These are phyloP conservation scores for Dactylellina cionopaga DNA, from an alignment of 2,329 filamentous ascomycete genomes.

Conservation along the genomic window DNA sequence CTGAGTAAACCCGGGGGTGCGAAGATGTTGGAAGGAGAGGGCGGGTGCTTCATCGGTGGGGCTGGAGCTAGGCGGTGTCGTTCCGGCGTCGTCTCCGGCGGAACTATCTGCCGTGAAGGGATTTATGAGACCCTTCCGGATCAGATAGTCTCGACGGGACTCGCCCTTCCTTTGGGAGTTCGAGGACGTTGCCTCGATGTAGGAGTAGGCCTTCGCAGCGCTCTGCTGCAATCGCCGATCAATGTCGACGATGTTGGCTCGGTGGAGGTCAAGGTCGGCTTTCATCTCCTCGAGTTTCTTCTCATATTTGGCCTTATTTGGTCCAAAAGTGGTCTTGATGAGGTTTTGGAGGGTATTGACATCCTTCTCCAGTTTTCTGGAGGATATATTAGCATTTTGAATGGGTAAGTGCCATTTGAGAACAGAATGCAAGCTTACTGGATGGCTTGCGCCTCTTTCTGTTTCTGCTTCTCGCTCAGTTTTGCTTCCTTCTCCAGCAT, in stretches of 20 bases:
- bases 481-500: constrained; percentile 39
- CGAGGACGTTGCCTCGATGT: constrained; percentile 62
- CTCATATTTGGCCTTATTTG: constrained; percentile 58
- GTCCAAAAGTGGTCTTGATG: constrained; percentile 21
- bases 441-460: constrained; percentile 25
- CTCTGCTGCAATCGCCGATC: constrained; percentile 81
- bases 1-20: constrained; percentile 74
- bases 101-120: constrained; percentile 82
- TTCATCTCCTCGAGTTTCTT: constrained; percentile 74
- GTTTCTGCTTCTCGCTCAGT: constrained; percentile 19
- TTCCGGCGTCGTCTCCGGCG: constrained; percentile 71
- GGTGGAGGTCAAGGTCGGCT: constrained; percentile 71
- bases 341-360: constrained; percentile 8
- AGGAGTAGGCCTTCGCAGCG: constrained; percentile 67
- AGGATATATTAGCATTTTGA: neutral
- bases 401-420: neutral
- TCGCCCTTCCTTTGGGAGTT: constrained; percentile 76
- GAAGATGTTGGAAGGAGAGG: constrained; percentile 75
- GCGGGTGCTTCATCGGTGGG: constrained; percentile 71
- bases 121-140: constrained; percentile 96
- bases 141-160: constrained; percentile 82
- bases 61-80: constrained; percentile 76
- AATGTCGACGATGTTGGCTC: constrained; percentile 81
- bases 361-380: constrained; percentile 27
- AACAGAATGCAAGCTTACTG: neutral